Evolutionary conservation across 768 basidiomycete species (phyloP).

Genomic region (Russula abietina): DNA sequence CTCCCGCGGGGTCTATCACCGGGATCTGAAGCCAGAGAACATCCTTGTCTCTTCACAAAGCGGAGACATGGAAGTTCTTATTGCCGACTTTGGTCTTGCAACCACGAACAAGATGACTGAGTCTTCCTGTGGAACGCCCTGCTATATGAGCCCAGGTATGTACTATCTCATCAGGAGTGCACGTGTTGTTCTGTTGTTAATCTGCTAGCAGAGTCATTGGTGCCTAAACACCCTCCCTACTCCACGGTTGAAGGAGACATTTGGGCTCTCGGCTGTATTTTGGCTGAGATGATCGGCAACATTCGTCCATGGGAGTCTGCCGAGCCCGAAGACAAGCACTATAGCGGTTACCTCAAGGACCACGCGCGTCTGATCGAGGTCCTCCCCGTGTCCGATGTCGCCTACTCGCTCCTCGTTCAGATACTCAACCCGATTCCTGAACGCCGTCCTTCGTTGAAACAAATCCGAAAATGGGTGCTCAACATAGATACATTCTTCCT

Average conservation of each 20-base stretch:
- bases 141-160: conserved; percentile 21
- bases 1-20: conserved; percentile 17
- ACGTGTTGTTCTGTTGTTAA: not conserved
- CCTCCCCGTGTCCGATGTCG: conserved; percentile 32
- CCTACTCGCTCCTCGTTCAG: conserved; percentile 41
- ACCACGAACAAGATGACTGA: conserved; percentile 7
- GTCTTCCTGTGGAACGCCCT: conserved; percentile 12
- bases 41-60: not conserved
- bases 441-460: conserved; percentile 52
- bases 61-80: conserved; percentile 3
- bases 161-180: not conserved
- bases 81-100: conserved; percentile 21
- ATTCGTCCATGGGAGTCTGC: conserved; percentile 5
- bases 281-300: conserved; percentile 13
- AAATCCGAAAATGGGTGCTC: conserved; percentile 54
- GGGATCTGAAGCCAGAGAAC: conserved; percentile 16
- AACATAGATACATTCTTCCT: conserved; percentile 57
- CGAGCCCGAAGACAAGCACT: not conserved
- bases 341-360: conserved; percentile 2
- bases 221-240: not conserved
- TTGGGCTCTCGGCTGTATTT: conserved; percentile 21
- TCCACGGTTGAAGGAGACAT: conserved; percentile 6
- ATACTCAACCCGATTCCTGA: conserved; percentile 62
- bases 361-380: not conserved
- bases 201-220: not conserved